Base-by-base conservation (phyloP, 176 grass and related monocot genomes). In the Rhynchospora pubera region DNA sequence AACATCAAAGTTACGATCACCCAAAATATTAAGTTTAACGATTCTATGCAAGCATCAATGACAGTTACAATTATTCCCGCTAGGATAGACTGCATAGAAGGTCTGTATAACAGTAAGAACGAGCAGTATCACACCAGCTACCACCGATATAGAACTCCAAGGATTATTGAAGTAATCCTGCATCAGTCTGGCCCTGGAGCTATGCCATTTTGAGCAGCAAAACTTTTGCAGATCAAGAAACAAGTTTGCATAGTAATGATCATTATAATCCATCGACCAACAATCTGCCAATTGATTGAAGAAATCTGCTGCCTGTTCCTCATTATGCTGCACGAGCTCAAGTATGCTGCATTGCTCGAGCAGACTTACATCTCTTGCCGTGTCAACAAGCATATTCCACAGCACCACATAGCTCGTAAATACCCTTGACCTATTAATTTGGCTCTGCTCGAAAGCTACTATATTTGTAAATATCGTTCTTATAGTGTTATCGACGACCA, bases 161-260 rank as follows among this genome's bases (percentile, higher is more conserved):
- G 84, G 91, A 63, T 70, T 93, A 63, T 45, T 80, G 18, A 90
- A 90, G 69, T 93, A 87, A 72, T 85, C 55, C 8, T 85, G 86
- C 62, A 24, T 83, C 1, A 93, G 65, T 0, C 47, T 82, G 0
- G 85, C 61, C 0, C 77, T 68, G 67, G 85, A 88, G 4, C 11
- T 47, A 1, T 81, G 62, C 69, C 69, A 43, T 10, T n/a, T 48
- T 18, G 12, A 4, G 6, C 42, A 0, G 48, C 76, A 70, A 48
- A 84, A 84, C 13, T 10, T 69, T 23, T 19, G 48, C 1, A 94
- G 44, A 0, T 80, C 85, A 0, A 7, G 0, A 10, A 91, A 87
- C 1, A 86, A 3, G 1, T 7, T 5, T 7, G 13, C 0, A 0
- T 19, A 10, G 63, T 91, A 86, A 56, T 87, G 82, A 0, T 56